Evolutionary conservation across 345 rosid genomes (phyloP), one percentile per base, ranked within the genome.

Genomic region (Iberis pinnata): DNA sequence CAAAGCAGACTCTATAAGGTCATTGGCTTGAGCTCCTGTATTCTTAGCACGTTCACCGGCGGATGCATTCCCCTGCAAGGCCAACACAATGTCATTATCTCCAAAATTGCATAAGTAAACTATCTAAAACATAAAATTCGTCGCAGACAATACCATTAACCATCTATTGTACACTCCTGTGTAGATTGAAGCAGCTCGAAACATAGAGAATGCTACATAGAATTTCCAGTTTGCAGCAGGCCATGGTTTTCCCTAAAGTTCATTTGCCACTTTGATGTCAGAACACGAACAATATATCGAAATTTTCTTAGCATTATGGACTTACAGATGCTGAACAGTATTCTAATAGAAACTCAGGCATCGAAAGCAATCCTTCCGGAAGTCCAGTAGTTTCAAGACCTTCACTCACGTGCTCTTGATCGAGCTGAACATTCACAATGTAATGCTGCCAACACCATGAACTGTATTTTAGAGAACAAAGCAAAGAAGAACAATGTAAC

Each of bases 221-320:
- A 92, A 92, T 75, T 85, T 92, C 98, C 98, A 92, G 47, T 72
- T 63, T 59, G 69, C 73, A 48, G 76, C 82, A 49, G 98, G 96
- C 98, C 98, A 92, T 33, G 80, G 68, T 75, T 73, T 92, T 43
- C 88, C 83, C 98, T 92, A 50, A 46, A 72, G 27, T 64, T 43
- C 43, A 48, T 22, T 41, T 49, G 13, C 51, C 69, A 64, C 16
- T 20, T 20, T 18, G 14, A n/a, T 38, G 19, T 60, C 49, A 53
- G 52, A 18, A n/a, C n/a, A n/a, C n/a, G n/a, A n/a, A n/a, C n/a
- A n/a, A n/a, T n/a, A n/a, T n/a, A n/a, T n/a, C n/a, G n/a, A n/a
- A n/a, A n/a, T n/a, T n/a, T n/a, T n/a, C n/a, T n/a, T n/a, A n/a
- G n/a, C n/a, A n/a, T n/a, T n/a, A n/a, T n/a, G n/a, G 43, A 63